These are phyloP conservation scores for Kappamyces sp. DNA, from an alignment of 192 early-diverging fungal species.

Conservation along the genomic window DNA sequence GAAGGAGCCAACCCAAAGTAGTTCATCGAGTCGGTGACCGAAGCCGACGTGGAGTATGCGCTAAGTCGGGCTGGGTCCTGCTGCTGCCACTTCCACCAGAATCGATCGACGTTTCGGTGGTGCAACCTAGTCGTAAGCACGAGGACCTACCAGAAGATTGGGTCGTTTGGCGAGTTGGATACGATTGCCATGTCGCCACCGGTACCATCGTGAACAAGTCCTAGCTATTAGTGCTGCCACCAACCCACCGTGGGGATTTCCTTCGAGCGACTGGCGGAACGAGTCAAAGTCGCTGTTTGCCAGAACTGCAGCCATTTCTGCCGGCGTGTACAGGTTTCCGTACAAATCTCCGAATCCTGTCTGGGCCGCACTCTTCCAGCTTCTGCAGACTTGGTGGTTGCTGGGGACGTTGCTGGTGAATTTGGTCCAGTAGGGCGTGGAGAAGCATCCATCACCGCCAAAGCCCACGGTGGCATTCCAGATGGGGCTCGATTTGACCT, in stretches of 20 bases:
- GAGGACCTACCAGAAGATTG: not conserved
- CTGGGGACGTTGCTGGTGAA: not conserved
- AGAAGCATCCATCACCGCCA: not conserved
- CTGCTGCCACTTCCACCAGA: no score
- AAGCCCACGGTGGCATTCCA: not conserved
- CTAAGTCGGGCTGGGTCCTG: no score
- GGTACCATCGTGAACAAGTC: not conserved
- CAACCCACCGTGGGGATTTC: not conserved
- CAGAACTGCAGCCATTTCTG: not conserved
- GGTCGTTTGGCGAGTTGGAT: not conserved
- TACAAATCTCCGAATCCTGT: not conserved
- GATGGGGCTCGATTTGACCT: not conserved
- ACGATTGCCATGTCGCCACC: not conserved
- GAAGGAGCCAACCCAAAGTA: constrained; percentile 9
- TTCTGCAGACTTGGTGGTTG: not conserved
- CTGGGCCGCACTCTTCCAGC: not conserved
- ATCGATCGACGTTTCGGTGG: no score
- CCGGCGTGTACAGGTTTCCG: not conserved
- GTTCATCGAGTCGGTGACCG: constrained; percentile 5
- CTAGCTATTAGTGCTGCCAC: not conserved
- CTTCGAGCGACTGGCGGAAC: not conserved
- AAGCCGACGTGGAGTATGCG: not conserved
- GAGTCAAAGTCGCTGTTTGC: not conserved
- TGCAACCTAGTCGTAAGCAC: no score
- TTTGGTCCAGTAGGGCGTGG: not conserved